Conservation (phyloP, 805 yeast species). For the Candida coleopterorum region DNA sequence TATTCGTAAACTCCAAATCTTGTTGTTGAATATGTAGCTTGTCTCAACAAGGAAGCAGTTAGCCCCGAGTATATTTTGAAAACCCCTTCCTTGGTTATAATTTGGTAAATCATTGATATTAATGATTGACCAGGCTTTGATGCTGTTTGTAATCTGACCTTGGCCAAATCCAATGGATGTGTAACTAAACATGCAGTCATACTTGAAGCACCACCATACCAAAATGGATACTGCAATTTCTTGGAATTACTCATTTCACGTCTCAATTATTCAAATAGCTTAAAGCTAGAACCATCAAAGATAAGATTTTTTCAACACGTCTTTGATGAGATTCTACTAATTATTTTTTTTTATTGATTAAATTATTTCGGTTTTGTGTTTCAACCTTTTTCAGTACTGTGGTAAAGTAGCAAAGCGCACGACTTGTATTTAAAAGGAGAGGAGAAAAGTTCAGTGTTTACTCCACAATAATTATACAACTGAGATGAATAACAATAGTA, state of each 20-base stretch:
- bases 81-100: conserved; percentile 60
- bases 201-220: conserved; percentile 70
- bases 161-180: conserved; percentile 84
- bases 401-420: too few relatives aligned
- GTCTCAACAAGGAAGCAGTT: conserved; percentile 77
- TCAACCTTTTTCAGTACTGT: not conserved
- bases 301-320: too few relatives aligned
- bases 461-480: too few relatives aligned
- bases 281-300: too few relatives aligned
- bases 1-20: conserved; percentile 84
- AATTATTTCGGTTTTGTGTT: not conserved
- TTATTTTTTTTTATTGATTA: too few relatives aligned
- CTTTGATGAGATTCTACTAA: too few relatives aligned
- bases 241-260: not conserved
- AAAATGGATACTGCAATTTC: conserved; percentile 26
- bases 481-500: too few relatives aligned
- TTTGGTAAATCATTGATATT: conserved; percentile 54
- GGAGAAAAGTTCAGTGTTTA: too few relatives aligned
- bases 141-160: conserved; percentile 83
- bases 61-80: conserved; percentile 75
- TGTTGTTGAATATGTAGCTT: conserved; percentile 83
- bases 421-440: too few relatives aligned
- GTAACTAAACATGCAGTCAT: conserved; percentile 63
- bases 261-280: too few relatives aligned
- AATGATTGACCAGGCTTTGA: conserved; percentile 59